Conservation (phyloP, 2,329 filamentous ascomycete genomes). For the Nectriaceae sp. region DNA sequence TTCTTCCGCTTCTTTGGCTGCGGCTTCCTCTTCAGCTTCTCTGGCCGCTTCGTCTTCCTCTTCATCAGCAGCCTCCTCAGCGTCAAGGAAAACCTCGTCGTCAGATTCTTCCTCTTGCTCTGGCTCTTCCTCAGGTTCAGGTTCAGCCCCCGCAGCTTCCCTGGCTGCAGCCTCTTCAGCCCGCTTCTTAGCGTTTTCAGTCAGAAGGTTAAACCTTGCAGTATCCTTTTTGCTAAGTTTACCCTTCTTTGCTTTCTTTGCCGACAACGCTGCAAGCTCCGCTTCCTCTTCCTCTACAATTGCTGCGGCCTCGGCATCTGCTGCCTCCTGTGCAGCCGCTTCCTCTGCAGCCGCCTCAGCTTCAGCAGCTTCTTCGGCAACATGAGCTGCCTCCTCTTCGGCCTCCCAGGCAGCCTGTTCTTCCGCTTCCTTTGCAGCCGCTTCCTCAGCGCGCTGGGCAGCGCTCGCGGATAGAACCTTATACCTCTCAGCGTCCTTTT, state of each 20-base stretch:
- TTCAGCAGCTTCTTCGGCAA: slow-evolving; percentile 34
- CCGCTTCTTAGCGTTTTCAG: slow-evolving; percentile 12
- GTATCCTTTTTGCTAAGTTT: background rate
- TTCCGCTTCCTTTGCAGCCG: slow-evolving; percentile 28
- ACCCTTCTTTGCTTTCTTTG: slow-evolving; percentile 33
- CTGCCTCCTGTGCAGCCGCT: slow-evolving; percentile 14
- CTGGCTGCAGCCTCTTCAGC: slow-evolving; percentile 27
- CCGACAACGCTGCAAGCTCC: slow-evolving; percentile 37
- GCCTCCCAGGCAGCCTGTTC: slow-evolving; percentile 31
- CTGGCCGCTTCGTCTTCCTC: background rate
- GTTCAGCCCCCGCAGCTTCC: slow-evolving; percentile 9
- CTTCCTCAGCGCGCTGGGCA: slow-evolving; percentile 41
- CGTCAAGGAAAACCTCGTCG: background rate
- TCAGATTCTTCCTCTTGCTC: slow-evolving; percentile 1
- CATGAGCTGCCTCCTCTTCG: slow-evolving; percentile 27
- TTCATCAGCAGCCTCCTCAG: slow-evolving; percentile 22
- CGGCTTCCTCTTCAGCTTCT: slow-evolving; percentile 13
- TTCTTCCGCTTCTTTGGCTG: slow-evolving; percentile 8
- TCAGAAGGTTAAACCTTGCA: background rate
- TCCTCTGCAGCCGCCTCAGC: slow-evolving; percentile 19
- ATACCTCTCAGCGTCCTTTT: slow-evolving; percentile 48
- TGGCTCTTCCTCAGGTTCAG: slow-evolving; percentile 34
- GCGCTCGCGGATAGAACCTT: slow-evolving; percentile 37
- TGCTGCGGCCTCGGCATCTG: slow-evolving; percentile 8
- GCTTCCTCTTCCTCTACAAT: slow-evolving; percentile 18